Evolutionary conservation across 306 rosid genomes (phyloP).

Genomic region (Purshia tridentata): DNA sequence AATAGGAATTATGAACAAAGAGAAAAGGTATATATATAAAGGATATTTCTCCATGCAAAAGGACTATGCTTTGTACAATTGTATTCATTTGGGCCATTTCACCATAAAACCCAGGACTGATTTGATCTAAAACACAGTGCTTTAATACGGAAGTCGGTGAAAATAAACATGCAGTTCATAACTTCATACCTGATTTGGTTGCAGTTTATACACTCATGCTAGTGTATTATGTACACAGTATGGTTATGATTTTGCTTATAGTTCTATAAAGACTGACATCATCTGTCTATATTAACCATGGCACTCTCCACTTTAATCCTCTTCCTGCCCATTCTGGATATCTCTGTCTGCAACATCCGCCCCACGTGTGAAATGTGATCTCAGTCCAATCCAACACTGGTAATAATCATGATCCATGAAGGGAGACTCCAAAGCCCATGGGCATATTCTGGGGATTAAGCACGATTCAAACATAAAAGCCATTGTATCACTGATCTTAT

Average conservation of each 20-base stretch:
- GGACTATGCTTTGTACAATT: too few species aligned
- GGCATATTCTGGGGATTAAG: slow-evolving; percentile 69
- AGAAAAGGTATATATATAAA: too few species aligned
- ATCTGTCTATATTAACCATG: background rate
- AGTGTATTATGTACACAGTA: background rate
- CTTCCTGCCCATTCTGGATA: slow-evolving; percentile 16
- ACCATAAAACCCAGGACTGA: too few species aligned
- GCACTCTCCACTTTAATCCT: slow-evolving; percentile 14
- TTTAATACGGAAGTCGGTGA: background rate
- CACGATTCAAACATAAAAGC: slow-evolving; percentile 95
- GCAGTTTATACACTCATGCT: background rate
- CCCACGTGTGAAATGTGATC: slow-evolving; percentile 56
- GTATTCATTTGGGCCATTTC: too few species aligned
- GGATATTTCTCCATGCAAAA: too few species aligned
- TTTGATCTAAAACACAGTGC: background rate
- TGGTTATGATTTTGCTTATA: background rate
- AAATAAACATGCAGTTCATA: background rate
- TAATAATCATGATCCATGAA: slow-evolving; percentile 77
- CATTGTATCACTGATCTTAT: slow-evolving; percentile 63
- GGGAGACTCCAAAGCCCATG: slow-evolving; percentile 81
- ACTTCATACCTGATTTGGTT: background rate
- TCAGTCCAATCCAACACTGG: slow-evolving; percentile 87
- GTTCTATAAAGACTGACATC: background rate
- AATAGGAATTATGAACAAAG: too few species aligned
- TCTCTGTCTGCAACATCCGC: slow-evolving; percentile 10